phyloP scores from a whole-genome alignment of 441 rosid species.

The Breynia disticha region DNA sequence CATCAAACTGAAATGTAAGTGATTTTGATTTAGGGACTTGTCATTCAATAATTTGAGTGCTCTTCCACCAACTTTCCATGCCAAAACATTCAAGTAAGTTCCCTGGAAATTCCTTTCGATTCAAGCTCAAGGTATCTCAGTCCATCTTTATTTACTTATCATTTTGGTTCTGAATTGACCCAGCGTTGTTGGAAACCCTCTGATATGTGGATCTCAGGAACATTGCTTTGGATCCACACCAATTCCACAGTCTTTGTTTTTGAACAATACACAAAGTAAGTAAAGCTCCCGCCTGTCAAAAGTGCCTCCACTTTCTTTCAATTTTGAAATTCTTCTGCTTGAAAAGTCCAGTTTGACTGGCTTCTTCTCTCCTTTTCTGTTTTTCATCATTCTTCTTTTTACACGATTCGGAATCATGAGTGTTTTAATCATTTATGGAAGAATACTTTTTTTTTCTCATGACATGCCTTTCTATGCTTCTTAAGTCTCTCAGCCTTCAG shows the following conservation, averaged over 20 bases:
- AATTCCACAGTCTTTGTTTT: slow-evolving; percentile 42
- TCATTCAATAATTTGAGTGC: slow-evolving; percentile 79
- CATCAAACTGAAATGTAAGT: slow-evolving; percentile 1
- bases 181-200: slow-evolving; percentile 82
- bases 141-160: neutral
- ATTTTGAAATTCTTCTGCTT: slow-evolving; percentile 13
- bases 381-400: slow-evolving; percentile 11
- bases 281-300: slow-evolving; percentile 1
- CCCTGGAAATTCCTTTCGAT: slow-evolving; percentile 1
- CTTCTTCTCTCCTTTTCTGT: slow-evolving; percentile 2
- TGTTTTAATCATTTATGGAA: neutral
- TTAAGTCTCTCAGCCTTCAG: slow-evolving; percentile 38
- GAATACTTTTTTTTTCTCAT: slow-evolving; percentile 9
- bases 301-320: neutral
- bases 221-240: slow-evolving; percentile 63
- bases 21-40: slow-evolving; percentile 48
- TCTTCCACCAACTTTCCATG: slow-evolving; percentile 59
- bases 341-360: neutral
- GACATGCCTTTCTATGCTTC: slow-evolving; percentile 9
- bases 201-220: slow-evolving; percentile 67
- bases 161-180: too few relatives aligned
- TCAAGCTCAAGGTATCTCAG: neutral
- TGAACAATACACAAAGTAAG: slow-evolving; percentile 54
- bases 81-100: slow-evolving; percentile 81
- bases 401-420: slow-evolving; percentile 13